A percentile compares a stretch with the other conserved stretches of the same genome.
phyloP scores from a whole-genome alignment of 2,329 filamentous ascomycete genomes.

The Mycocentrospora acerina region DNA sequence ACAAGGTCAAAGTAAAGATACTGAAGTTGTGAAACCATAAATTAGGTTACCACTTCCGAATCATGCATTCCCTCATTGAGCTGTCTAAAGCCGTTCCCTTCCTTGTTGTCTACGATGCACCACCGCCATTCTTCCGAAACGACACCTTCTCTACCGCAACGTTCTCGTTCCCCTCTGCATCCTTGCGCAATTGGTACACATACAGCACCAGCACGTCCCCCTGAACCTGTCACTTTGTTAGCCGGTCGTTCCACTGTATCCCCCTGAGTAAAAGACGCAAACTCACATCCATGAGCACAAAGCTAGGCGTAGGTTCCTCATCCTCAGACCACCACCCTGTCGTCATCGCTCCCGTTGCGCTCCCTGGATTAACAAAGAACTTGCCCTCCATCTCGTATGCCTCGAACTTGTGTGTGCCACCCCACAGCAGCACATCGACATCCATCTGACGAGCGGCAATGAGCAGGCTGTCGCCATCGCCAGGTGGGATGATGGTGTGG shows the following conservation, averaged over 20 bases:
- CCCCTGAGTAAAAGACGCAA: conserved; percentile 1
- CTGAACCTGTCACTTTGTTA: conserved; percentile 67
- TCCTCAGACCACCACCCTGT: conserved; percentile 60
- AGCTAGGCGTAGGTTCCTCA: conserved; percentile 78
- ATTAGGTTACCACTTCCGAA: conserved; percentile 1
- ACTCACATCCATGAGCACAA: conserved; percentile 97
- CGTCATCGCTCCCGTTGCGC: conserved; percentile 66
- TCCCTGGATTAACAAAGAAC: conserved; percentile 71
- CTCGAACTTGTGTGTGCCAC: conserved; percentile 69
- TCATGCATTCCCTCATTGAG: conserved; percentile 3
- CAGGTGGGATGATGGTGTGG: conserved; percentile 69
- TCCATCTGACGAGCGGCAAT: conserved; percentile 72
- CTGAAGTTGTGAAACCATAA: not conserved
- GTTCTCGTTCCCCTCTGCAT: conserved; percentile 54
- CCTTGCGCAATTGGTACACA: conserved; percentile 69
- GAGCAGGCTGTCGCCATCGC: conserved; percentile 65
- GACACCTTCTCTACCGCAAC: conserved; percentile 59
- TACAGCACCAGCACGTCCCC: conserved; percentile 94
- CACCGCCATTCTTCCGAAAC: conserved; percentile 53
- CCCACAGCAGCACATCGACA: conserved; percentile 69
- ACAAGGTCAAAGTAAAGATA: not conserved
- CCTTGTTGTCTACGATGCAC: conserved; percentile 35
- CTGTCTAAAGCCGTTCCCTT: conserved; percentile 11
- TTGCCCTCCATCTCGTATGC: conserved; percentile 72
- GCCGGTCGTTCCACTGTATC: conserved; percentile 6